A percentile compares a stretch with the other conserved stretches of the same genome.
Evolutionary conservation across 257 asterid genomes (phyloP).

Genomic region (Solanum neorickii): DNA sequence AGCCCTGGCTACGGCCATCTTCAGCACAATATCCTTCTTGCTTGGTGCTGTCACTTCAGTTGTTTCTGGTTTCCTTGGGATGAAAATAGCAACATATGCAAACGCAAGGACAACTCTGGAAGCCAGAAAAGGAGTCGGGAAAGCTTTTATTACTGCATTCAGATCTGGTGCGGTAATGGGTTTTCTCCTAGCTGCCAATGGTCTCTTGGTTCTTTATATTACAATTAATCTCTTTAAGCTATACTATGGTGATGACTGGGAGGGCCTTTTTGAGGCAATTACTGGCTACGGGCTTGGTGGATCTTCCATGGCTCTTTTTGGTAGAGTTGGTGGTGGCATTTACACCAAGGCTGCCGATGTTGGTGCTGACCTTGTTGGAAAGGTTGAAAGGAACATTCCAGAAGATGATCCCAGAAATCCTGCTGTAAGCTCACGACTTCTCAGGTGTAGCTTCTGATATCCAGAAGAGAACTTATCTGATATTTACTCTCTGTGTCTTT

Average conservation of each 20-base stretch:
- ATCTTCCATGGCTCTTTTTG: conserved; percentile 51
- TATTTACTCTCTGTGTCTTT: background rate
- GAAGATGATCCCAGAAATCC: background rate
- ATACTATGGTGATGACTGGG: conserved; percentile 88
- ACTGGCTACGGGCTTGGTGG: conserved; percentile 95
- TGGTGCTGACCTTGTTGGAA: background rate
- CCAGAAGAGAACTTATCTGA: background rate
- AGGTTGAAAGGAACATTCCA: background rate
- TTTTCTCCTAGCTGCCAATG: conserved; percentile 11
- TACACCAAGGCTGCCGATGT: background rate
- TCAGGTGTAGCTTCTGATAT: background rate
- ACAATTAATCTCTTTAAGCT: conserved; percentile 69
- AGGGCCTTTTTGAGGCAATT: conserved; percentile 80
- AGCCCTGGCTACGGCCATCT: conserved; percentile 14
- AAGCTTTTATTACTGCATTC: conserved; percentile 28
- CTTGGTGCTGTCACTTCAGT: background rate
- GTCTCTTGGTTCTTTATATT: conserved; percentile 71
- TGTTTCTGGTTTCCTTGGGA: background rate
- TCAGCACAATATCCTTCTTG: background rate
- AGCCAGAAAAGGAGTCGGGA: conserved; percentile 10
- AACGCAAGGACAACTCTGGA: background rate
- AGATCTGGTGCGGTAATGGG: conserved; percentile 11
- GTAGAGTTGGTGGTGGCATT: background rate
- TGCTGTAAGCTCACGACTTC: background rate
- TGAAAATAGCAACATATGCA: background rate